Conservation (phyloP, 257 asterid genomes). For the Cordia subcordata region DNA sequence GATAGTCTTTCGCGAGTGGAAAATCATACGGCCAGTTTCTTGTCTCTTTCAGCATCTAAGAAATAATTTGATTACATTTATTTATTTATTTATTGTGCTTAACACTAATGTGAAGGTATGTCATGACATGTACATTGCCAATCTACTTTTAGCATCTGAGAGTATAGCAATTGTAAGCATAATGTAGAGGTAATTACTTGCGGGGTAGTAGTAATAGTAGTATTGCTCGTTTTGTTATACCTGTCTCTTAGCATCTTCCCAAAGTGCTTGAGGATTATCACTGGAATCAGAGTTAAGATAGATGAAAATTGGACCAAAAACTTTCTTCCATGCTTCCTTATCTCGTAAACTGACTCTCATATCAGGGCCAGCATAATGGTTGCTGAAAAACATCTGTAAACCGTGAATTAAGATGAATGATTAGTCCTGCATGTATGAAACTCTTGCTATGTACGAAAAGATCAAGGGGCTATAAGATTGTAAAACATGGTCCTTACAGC, state of each 20-base stretch:
- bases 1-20: conserved; percentile 48
- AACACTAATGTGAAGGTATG: too few species aligned
- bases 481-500: conserved; percentile 10
- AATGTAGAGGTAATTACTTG: neutral
- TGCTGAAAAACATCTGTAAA: conserved; percentile 53
- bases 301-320: conserved; percentile 72
- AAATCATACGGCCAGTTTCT: conserved; percentile 80
- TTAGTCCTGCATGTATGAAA: too few species aligned
- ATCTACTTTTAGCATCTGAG: conserved; percentile 18
- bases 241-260: conserved; percentile 76
- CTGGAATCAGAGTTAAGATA: conserved; percentile 54
- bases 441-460: too few species aligned
- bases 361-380: conserved; percentile 61
- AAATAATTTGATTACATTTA: too few species aligned
- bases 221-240: conserved; percentile 20
- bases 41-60: conserved; percentile 26
- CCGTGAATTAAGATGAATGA: too few species aligned
- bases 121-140: too few species aligned
- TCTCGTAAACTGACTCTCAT: conserved; percentile 38
- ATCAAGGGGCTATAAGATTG: too few species aligned
- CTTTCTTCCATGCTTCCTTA: conserved; percentile 84
- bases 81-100: too few species aligned
- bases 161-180: neutral
- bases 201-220: too few species aligned
- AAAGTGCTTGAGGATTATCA: conserved; percentile 37